Base-by-base conservation (phyloP, 192 early-diverging fungal species). In the Backusella tuberculispora region DNA sequence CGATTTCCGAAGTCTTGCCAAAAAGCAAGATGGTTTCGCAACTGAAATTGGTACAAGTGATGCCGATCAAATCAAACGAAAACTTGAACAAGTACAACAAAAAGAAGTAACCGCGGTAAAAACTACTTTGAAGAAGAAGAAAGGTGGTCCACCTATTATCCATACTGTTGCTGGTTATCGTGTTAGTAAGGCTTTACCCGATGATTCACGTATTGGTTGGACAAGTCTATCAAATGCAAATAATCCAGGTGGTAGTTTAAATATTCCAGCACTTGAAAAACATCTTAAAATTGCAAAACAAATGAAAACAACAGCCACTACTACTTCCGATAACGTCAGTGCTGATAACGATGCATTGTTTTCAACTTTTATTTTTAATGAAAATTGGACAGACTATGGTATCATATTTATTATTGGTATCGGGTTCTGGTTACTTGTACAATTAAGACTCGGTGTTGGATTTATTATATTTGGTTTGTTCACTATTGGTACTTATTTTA, bases 401-500 rank as follows among this genome's bases (percentile, higher is more conserved):
- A 53, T 73, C 2, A 41, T 78, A 0, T 63, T 74, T 45, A 21
- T 78, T 6, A 42, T 66, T 2, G 72, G 71, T 10, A 47, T 73
- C 17, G 34, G 68, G 13, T 40, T 72, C 6, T 74, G 67, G 56
- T 1, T 70, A 15, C 9, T 78, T 14, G 46, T 48, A 0, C 19
- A 42, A 19, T n/a, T 69, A 15, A 72, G 75, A 1, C 5, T 21
- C 5, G 75, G 75, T 7, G 41, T 71, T 2, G 47, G 43, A 5
- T 24, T 63, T 5, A 45, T 71, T 10, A 44, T 71, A n/a, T 19
- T 69, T 48, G 48, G 53, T 4, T 1, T 63, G 8, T 72, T 76
- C 9, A 60, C 53, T 15, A 29, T 76, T 26, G 87, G 69, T 14
- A 83, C 84, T 50, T 90, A 86, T 78, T 90, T 83, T 48, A 56